Evolutionary conservation across 2,329 filamentous ascomycete genomes (phyloP).

Genomic region (Fusarium chaquense): DNA sequence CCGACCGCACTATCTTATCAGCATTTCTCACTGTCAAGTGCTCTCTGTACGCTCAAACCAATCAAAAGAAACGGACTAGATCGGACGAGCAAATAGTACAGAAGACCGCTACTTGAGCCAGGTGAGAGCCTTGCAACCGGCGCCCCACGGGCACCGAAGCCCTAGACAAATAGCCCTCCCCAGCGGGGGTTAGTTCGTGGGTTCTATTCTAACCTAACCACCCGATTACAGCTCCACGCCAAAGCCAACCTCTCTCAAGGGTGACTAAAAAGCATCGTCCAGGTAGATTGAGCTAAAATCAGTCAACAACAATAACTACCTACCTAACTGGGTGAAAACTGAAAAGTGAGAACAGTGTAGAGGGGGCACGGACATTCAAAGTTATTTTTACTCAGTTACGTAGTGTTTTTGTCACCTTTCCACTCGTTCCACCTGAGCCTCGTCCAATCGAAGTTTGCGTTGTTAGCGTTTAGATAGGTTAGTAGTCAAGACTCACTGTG

Average conservation of each 20-base stretch:
- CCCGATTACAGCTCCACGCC: conserved; percentile 1
- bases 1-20: conserved; percentile 27
- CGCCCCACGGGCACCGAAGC: conserved; percentile 19
- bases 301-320: conserved; percentile 13
- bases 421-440: conserved; percentile 9
- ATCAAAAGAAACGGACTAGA: background rate
- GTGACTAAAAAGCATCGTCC: conserved; percentile 10
- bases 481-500: conserved; percentile 10
- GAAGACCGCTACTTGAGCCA: conserved; percentile 23
- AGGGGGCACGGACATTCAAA: conserved; percentile 43
- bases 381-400: conserved; percentile 51
- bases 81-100: conserved; percentile 22
- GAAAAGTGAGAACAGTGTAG: conserved; percentile 1
- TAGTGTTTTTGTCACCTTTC: conserved; percentile 44
- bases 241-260: conserved; percentile 2
- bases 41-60: conserved; percentile 15
- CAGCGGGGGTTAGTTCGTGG: background rate
- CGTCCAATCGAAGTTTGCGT: background rate
- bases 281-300: background rate
- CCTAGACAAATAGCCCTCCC: background rate
- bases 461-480: conserved; percentile 1
- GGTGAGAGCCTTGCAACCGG: conserved; percentile 20
- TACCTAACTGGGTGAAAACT: conserved; percentile 3
- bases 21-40: conserved; percentile 17
- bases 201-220: background rate